These are phyloP conservation scores for Eucalyptus cloeziana DNA, from an alignment of 345 rosid genomes.

Conservation along the genomic window DNA sequence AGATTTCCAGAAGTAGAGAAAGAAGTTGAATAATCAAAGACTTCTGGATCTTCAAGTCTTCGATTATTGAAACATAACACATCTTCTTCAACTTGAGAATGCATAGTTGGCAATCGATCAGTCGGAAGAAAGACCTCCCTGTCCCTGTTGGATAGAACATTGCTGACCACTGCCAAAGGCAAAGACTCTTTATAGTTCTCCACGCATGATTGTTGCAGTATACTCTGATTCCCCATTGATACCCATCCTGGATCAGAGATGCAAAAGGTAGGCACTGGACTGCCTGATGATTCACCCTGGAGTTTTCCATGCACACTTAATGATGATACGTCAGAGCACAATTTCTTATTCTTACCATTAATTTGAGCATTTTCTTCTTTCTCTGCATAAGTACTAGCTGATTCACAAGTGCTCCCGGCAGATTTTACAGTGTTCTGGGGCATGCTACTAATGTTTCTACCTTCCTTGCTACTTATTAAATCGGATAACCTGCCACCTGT, in stretches of 20 bases:
- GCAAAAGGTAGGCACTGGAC: slow-evolving; percentile 4
- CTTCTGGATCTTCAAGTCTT: slow-evolving; percentile 53
- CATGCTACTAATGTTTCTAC: neutral
- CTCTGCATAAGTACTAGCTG: neutral
- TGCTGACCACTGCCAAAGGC: slow-evolving; percentile 4
- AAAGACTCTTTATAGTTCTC: slow-evolving; percentile 14
- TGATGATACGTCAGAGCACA: slow-evolving; percentile 11
- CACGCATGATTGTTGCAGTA: slow-evolving; percentile 14
- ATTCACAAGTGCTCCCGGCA: neutral
- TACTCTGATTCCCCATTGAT: slow-evolving; percentile 15
- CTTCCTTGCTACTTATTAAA: neutral
- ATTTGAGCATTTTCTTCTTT: neutral
- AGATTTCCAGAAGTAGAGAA: slow-evolving; percentile 26
- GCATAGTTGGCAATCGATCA: slow-evolving; percentile 2
- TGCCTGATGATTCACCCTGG: slow-evolving; percentile 16
- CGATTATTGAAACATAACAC: slow-evolving; percentile 46
- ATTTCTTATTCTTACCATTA: neutral
- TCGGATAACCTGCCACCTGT: neutral
- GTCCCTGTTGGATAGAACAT: slow-evolving; percentile 7
- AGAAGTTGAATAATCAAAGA: slow-evolving; percentile 15
- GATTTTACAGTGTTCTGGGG: neutral
- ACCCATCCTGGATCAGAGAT: slow-evolving; percentile 26
- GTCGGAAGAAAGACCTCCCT: slow-evolving; percentile 2
- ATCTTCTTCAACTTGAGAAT: slow-evolving; percentile 44
- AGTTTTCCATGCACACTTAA: slow-evolving; percentile 18